phyloP scores from a whole-genome alignment of 495 filamentous ascomycete genomes.

The Acidomyces sp. region DNA sequence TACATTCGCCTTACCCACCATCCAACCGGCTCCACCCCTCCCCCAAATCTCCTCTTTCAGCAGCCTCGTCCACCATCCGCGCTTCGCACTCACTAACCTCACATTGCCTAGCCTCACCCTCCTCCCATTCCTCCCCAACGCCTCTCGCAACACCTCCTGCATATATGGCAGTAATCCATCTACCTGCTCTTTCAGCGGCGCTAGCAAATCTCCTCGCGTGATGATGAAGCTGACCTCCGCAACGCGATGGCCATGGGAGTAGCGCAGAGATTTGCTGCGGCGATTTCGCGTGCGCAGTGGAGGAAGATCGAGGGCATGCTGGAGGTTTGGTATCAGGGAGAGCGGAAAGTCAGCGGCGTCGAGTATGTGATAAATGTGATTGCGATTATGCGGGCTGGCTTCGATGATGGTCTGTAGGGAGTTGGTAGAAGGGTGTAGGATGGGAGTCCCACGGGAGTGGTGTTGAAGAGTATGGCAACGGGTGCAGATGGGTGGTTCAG shows the following conservation, averaged over 20 bases:
- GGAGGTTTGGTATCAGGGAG: constrained; percentile 61
- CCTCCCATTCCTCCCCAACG: constrained; percentile 46
- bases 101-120: constrained; percentile 69
- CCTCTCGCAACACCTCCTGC: constrained; percentile 54
- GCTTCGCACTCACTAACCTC: constrained; percentile 66
- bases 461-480: constrained; percentile 73
- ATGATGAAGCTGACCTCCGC: constrained; percentile 78
- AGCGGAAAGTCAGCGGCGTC: constrained; percentile 96
- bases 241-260: constrained; percentile 42
- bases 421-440: constrained; percentile 62
- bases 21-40: constrained; percentile 80
- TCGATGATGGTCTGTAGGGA: constrained; percentile 68
- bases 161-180: constrained; percentile 74
- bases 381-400: constrained; percentile 71
- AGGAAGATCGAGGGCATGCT: constrained; percentile 43
- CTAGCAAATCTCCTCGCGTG: constrained; percentile 75
- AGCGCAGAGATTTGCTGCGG: constrained; percentile 50
- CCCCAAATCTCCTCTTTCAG: constrained; percentile 72
- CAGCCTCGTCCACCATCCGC: constrained; percentile 76
- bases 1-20: constrained; percentile 95
- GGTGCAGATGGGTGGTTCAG: constrained; percentile 52
- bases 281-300: constrained; percentile 65
- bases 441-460: constrained; percentile 53
- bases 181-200: constrained; percentile 64
- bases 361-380: constrained; percentile 94